Conservation (phyloP, 1,284 basidiomycete genomes). For the Gomphus sp. region DNA sequence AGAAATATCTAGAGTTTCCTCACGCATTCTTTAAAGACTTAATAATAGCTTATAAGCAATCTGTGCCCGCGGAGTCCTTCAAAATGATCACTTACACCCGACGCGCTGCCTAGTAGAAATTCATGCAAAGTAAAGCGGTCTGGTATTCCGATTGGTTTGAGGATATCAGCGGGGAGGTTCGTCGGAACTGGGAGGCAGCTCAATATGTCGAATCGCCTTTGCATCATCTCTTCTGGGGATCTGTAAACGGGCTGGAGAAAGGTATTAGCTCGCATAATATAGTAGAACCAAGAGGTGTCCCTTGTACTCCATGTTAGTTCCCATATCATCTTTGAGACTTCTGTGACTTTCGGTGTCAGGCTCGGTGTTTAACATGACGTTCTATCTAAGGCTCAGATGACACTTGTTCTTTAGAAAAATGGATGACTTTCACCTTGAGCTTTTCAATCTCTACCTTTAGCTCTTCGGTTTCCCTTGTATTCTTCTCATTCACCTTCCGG, state of each 20-base stretch:
- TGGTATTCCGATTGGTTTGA: slow-evolving; percentile 59
- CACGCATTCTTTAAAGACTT: slow-evolving; percentile 45
- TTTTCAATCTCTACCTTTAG: not conserved
- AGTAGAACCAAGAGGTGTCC: not conserved
- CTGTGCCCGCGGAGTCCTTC: not conserved
- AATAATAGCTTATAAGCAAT: not conserved
- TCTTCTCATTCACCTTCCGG: not conserved
- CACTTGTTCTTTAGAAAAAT: not conserved
- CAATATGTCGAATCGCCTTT: slow-evolving; percentile 44
- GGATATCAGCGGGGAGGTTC: slow-evolving; percentile 49
- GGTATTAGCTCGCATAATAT: not conserved
- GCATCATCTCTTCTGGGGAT: slow-evolving; percentile 36
- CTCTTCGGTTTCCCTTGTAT: not conserved
- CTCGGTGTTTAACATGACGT: not conserved
- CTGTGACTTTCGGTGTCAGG: not conserved
- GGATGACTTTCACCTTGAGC: not conserved
- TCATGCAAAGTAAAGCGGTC: slow-evolving; percentile 54
- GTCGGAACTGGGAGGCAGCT: slow-evolving; percentile 50
- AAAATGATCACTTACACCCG: slow-evolving; percentile 36
- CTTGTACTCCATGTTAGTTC: not conserved
- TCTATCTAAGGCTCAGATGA: not conserved
- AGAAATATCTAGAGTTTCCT: slow-evolving; percentile 16
- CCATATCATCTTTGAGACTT: not conserved
- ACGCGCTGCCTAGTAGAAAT: slow-evolving; percentile 45
- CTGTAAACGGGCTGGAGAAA: not conserved